phyloP scores from a whole-genome alignment of 2,329 filamentous ascomycete species.

The Scedosporium dehoogii region DNA sequence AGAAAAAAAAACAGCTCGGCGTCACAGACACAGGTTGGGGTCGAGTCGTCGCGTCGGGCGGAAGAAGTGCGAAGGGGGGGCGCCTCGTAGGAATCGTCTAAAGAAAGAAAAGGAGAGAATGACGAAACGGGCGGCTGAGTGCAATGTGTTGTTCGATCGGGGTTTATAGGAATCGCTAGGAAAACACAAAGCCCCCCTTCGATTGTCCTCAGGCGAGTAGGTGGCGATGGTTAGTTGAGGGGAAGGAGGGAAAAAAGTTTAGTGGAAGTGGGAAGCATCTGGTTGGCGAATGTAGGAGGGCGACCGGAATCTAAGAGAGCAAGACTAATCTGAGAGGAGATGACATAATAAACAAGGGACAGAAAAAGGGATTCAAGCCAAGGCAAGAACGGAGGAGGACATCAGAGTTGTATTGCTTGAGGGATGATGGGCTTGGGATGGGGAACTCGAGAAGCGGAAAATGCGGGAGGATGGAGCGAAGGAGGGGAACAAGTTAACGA shows the following conservation, averaged over 20 bases:
- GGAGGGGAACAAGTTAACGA: background rate
- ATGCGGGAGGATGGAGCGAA: background rate
- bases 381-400: background rate
- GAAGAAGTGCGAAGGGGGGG: background rate
- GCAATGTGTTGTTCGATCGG: background rate
- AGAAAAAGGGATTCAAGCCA: background rate
- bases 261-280: background rate
- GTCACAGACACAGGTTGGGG: background rate
- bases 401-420: background rate
- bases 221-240: background rate
- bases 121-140: background rate
- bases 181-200: background rate
- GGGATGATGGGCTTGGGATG: too few relatives aligned
- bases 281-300: background rate
- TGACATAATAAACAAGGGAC: constrained; percentile 2
- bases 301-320: background rate
- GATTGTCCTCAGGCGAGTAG: background rate
- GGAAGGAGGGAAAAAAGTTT: background rate
- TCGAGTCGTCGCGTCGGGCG: constrained; percentile 1
- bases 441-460: background rate
- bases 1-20: background rate
- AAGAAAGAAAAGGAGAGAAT: background rate
- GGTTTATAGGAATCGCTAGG: background rate
- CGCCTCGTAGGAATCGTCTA: background rate
- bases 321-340: background rate